Conservation (phyloP, 768 basidiomycete species). For the Sporobolomyces phaffii region DNA sequence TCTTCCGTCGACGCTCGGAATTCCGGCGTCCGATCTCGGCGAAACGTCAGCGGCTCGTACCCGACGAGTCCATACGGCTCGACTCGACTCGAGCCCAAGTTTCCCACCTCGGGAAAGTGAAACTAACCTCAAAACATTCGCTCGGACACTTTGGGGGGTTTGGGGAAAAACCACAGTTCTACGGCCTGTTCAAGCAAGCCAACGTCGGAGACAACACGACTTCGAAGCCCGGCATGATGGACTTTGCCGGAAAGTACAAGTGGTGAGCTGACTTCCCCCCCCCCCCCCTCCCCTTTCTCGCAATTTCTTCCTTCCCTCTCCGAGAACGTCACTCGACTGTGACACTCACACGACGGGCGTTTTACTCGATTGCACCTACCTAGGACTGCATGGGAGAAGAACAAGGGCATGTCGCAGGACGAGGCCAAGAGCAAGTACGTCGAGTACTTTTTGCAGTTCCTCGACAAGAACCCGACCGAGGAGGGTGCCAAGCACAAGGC, state of each 20-base stretch:
- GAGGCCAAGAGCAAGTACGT: conserved; percentile 70
- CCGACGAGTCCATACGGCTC: too few species aligned
- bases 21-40: too few species aligned
- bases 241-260: conserved; percentile 83
- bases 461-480: conserved; percentile 54
- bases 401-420: conserved; percentile 67
- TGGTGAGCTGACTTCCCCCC: too few species aligned
- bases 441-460: conserved; percentile 61
- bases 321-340: too few species aligned
- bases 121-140: too few species aligned
- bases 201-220: conserved; percentile 35
- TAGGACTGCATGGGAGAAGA: conserved; percentile 79
- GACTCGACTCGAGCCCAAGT: too few species aligned
- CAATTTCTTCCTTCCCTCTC: conserved; percentile 28
- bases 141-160: too few species aligned
- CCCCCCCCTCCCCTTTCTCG: too few species aligned
- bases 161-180: conserved; percentile 73
- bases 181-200: conserved; percentile 92
- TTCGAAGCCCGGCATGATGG: conserved; percentile 57
- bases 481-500: conserved; percentile 56
- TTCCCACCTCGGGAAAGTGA: too few species aligned
- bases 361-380: neutral
- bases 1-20: too few species aligned
- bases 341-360: too few species aligned
- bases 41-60: too few species aligned